phyloP scores from a whole-genome alignment of 1,139 yeast species.

The Yamadazyma sp. region DNA sequence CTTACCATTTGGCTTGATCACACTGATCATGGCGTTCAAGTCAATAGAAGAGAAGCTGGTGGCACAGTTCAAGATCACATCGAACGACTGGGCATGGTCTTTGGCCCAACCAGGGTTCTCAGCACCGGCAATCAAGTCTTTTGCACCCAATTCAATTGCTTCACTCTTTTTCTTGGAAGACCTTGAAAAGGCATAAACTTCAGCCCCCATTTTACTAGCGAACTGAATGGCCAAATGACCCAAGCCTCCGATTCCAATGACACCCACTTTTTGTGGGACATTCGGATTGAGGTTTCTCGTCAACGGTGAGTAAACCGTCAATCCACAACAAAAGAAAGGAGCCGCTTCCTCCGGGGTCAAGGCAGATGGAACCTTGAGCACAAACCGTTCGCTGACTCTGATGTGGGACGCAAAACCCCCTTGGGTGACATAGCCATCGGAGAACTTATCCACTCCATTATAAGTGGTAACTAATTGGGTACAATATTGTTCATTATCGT shows the following conservation, averaged over 20 bases:
- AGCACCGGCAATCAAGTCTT: constrained; percentile 38
- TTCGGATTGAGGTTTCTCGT: constrained; percentile 26
- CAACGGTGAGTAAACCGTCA: constrained; percentile 61
- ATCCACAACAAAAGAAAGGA: constrained; percentile 68
- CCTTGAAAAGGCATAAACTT: constrained; percentile 42
- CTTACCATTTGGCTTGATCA: constrained; percentile 40
- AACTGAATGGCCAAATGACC: constrained; percentile 45
- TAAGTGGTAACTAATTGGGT: constrained; percentile 43
- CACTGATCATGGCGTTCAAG: constrained; percentile 29
- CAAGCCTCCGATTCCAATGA: constrained; percentile 48
- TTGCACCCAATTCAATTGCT: constrained; percentile 37
- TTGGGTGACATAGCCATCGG: constrained; percentile 28
- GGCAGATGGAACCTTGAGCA: constrained; percentile 57
- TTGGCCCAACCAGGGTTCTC: constrained; percentile 36
- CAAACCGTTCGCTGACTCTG: constrained; percentile 53
- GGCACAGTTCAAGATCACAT: constrained; percentile 51
- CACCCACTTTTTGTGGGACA: constrained; percentile 43
- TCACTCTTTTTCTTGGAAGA: constrained; percentile 35
- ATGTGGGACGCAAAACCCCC: constrained; percentile 66
- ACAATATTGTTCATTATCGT: constrained; percentile 54
- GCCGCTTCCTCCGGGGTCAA: constrained; percentile 51
- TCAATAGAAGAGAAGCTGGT: constrained; percentile 37
- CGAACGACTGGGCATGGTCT: constrained; percentile 36
- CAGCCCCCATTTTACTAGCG: constrained; percentile 43
- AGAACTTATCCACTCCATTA: constrained; percentile 19